A percentile compares a stretch with the other conserved stretches of the same genome.
Evolutionary conservation across 1,284 basidiomycete genomes (phyloP).

Genomic region (Boletus calvinii): DNA sequence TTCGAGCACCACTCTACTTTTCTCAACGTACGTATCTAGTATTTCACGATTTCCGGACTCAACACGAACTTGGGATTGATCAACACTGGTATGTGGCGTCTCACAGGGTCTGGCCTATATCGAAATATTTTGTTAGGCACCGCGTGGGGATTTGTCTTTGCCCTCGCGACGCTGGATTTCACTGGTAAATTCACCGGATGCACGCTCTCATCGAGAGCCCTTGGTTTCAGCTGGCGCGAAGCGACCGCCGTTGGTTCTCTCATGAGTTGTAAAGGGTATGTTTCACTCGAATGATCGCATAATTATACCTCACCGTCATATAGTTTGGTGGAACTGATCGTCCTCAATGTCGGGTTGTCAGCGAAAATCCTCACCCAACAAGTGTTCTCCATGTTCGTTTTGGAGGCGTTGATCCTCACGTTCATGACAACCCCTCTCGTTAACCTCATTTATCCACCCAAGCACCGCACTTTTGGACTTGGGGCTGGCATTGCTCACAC

Average conservation of each 20-base stretch:
- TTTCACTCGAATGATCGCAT: background rate
- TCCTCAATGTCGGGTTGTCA: conserved; percentile 88
- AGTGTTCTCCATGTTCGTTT: conserved; percentile 89
- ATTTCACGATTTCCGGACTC: conserved; percentile 87
- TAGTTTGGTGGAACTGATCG: conserved; percentile 87
- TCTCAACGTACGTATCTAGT: conserved; percentile 43
- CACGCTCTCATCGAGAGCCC: conserved; percentile 62
- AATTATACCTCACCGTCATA: conserved; percentile 1
- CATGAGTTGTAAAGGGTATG: conserved; percentile 94
- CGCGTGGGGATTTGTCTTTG: conserved; percentile 88
- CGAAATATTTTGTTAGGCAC: conserved; percentile 62
- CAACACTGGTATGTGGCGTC: conserved; percentile 52
- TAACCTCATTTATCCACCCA: conserved; percentile 72
- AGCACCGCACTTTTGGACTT: conserved; percentile 49
- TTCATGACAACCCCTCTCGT: conserved; percentile 90
- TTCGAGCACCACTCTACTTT: background rate
- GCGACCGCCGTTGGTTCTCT: conserved; percentile 84
- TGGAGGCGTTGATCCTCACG: conserved; percentile 84
- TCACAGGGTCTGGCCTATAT: conserved; percentile 23
- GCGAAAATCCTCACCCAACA: conserved; percentile 78
- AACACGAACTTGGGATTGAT: conserved; percentile 87
- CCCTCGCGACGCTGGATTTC: conserved; percentile 82
- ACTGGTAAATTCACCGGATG: conserved; percentile 81
- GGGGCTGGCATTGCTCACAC: background rate
- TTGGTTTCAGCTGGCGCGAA: conserved; percentile 80